Conservation (phyloP, 1,284 basidiomycete species). For the Trichosporon asahii region DNA sequence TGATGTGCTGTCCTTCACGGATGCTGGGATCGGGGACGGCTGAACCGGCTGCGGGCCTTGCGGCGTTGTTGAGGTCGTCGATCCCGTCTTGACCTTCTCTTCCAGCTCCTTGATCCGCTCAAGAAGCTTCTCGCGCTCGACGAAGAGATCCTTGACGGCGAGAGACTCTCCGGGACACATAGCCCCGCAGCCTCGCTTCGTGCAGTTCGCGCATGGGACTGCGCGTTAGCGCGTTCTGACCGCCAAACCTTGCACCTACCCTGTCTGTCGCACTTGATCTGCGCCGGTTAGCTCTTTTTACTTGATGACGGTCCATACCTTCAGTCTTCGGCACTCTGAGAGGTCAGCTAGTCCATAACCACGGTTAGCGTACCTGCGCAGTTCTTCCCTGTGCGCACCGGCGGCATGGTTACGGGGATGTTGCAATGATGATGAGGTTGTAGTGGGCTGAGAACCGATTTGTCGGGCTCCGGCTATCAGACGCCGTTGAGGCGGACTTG, state of each 20-base stretch:
- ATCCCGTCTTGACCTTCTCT: not conserved
- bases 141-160: constrained; percentile 12
- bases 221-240: not conserved
- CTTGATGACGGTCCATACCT: not conserved
- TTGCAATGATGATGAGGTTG: not conserved
- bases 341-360: not conserved
- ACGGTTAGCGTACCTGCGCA: constrained; percentile 7
- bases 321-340: constrained; percentile 12
- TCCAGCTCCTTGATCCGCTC: constrained; percentile 8
- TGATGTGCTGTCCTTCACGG: constrained; percentile 4
- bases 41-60: not conserved
- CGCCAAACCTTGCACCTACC: not conserved
- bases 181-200: constrained; percentile 11
- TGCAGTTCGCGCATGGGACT: constrained; percentile 12
- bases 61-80: not conserved
- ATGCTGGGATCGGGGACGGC: not conserved
- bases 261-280: constrained; percentile 14
- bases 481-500: not conserved
- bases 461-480: constrained; percentile 5
- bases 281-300: not conserved
- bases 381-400: constrained; percentile 10
- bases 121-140: constrained; percentile 2
- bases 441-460: constrained; percentile 3
- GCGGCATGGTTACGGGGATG: not conserved
- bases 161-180: constrained; percentile 13